Evolutionary conservation across 1,284 basidiomycete genomes (phyloP).

Genomic region (Malassezia vespertilionis): DNA sequence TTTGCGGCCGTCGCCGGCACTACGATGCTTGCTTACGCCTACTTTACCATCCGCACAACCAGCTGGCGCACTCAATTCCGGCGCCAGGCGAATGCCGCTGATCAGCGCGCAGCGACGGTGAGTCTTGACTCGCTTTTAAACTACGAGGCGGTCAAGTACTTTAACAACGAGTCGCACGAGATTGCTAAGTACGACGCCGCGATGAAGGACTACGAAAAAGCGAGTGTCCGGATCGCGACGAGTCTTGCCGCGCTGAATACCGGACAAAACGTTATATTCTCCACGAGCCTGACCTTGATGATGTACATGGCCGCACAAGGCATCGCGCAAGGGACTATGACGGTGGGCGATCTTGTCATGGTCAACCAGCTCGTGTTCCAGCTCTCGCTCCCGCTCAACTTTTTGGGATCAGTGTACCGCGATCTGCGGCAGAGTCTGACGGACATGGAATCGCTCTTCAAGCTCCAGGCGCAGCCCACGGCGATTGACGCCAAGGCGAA

Average conservation of each 20-base stretch:
- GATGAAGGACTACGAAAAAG: conserved; percentile 73
- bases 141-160: conserved; percentile 97
- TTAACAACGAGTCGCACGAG: conserved; percentile 92
- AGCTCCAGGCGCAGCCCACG: conserved; percentile 71
- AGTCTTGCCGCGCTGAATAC: conserved; percentile 86
- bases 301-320: conserved; percentile 96
- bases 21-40: conserved; percentile 83
- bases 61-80: conserved; percentile 94
- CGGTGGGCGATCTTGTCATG: conserved; percentile 94
- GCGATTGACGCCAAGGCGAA: conserved; percentile 62
- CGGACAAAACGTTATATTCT: conserved; percentile 93
- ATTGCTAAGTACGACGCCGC: conserved; percentile 83
- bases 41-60: conserved; percentile 92
- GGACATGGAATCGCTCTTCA: conserved; percentile 94
- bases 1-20: conserved; percentile 80
- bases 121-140: conserved; percentile 94
- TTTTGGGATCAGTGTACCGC: conserved; percentile 89
- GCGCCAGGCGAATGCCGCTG: conserved; percentile 85
- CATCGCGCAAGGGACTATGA: conserved; percentile 88
- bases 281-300: conserved; percentile 76
- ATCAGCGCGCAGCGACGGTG: conserved; percentile 86
- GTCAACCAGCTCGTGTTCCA: conserved; percentile 99
- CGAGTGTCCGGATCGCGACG: conserved; percentile 87
- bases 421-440: conserved; percentile 87
- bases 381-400: conserved; percentile 86